Conservation (phyloP, 2,329 filamentous ascomycete species). For the Aspergillus nomiae region DNA sequence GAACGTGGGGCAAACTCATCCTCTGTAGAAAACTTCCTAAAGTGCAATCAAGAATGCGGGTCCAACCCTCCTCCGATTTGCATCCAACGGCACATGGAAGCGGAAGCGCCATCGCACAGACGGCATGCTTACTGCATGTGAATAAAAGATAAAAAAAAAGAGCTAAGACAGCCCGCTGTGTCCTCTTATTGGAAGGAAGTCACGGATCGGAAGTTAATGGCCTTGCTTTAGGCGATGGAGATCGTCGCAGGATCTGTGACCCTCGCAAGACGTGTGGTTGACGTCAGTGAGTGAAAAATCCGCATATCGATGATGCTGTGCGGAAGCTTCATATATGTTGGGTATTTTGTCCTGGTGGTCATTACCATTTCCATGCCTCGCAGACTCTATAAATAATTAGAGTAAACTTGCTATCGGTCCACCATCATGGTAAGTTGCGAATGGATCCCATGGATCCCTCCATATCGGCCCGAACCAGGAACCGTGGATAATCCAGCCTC, state of each 20-base stretch:
- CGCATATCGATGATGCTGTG: neutral
- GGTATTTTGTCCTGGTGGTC: neutral
- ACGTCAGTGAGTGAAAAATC: conserved; percentile 14
- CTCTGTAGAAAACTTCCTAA: neutral
- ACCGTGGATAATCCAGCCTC: conserved; percentile 4
- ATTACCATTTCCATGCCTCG: neutral
- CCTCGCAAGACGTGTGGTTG: conserved; percentile 12
- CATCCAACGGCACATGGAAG: neutral
- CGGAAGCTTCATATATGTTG: neutral
- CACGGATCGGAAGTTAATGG: neutral
- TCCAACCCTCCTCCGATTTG: neutral
- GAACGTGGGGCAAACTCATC: neutral
- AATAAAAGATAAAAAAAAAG: neutral
- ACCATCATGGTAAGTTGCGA: neutral
- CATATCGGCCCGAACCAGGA: conserved; percentile 1
- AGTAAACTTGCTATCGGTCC: neutral
- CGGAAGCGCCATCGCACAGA: neutral
- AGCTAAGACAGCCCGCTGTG: neutral
- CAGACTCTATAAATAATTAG: neutral
- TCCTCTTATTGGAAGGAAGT: neutral
- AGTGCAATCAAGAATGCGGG: neutral
- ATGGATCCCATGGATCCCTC: neutral
- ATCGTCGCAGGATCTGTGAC: conserved; percentile 4
- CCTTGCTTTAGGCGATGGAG: conserved; percentile 1
- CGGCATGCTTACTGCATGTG: neutral